Percentiles rank a stretch among this genome's conserved stretches.
phyloP scores from a whole-genome alignment of 1,139 yeast genomes.

The Blastobotrys malaysiensis region DNA sequence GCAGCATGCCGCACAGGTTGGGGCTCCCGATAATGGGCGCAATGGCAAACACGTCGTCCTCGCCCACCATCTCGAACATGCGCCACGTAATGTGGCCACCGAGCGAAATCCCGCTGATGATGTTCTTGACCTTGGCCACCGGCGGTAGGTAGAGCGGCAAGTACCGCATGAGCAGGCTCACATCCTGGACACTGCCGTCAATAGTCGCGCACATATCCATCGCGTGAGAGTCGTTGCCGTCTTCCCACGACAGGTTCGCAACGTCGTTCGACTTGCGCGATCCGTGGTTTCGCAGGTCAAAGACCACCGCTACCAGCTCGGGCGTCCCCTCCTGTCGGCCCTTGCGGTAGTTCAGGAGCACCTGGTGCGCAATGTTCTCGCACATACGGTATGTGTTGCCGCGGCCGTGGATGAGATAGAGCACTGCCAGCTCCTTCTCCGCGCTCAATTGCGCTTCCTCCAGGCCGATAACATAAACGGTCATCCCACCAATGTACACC shows the following conservation, averaged over 20 bases:
- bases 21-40: conserved; percentile 47
- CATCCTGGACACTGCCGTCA: conserved; percentile 48
- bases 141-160: conserved; percentile 43
- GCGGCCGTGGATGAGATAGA: conserved; percentile 27
- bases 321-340: too few relatives aligned
- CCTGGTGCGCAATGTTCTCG: conserved; percentile 19
- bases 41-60: conserved; percentile 35
- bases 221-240: conserved; percentile 48
- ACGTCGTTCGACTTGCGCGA: conserved; percentile 36
- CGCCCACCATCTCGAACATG: conserved; percentile 40
- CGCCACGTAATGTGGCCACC: conserved; percentile 58
- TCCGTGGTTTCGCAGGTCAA: conserved; percentile 62
- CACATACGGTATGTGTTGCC: conserved; percentile 18
- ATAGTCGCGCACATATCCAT: conserved; percentile 48
- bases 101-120: conserved; percentile 51
- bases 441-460: conserved; percentile 15
- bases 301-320: conserved; percentile 41
- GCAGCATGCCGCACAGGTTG: conserved; percentile 25
- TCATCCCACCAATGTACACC: conserved; percentile 24
- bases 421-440: conserved; percentile 17
- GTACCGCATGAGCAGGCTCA: conserved; percentile 44
- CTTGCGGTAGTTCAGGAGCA: conserved; percentile 16
- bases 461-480: conserved; percentile 26
- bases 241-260: conserved; percentile 43
- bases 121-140: conserved; percentile 30